A percentile compares a stretch with the other conserved stretches of the same genome.
phyloP scores from a whole-genome alignment of 257 asterid species.

The Jacaranda copaia region DNA sequence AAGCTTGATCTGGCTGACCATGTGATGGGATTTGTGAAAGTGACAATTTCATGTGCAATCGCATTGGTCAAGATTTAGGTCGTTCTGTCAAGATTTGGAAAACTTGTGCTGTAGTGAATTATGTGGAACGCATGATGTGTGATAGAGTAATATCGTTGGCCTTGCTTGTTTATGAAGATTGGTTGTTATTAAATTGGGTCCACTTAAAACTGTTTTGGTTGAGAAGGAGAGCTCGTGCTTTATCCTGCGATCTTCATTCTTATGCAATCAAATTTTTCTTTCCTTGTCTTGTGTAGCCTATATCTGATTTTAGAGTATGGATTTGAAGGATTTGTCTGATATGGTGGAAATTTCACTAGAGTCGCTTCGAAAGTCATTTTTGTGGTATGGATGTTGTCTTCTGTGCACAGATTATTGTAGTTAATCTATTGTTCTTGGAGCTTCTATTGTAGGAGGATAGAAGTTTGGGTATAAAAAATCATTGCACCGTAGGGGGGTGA shows the following conservation, averaged over 20 bases:
- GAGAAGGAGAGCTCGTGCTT: slow-evolving; percentile 21
- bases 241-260: slow-evolving; percentile 26
- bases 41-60: background rate
- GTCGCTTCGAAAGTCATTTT: slow-evolving; percentile 6
- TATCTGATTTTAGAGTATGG: slow-evolving; percentile 31
- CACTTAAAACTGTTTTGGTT: slow-evolving; percentile 33
- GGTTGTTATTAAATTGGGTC: slow-evolving; percentile 31
- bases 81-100: slow-evolving; percentile 21
- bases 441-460: no score
- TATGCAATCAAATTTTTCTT: slow-evolving; percentile 11
- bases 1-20: background rate
- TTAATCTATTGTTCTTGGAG: no score
- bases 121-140: background rate
- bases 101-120: background rate
- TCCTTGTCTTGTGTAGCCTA: slow-evolving; percentile 28
- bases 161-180: slow-evolving; percentile 30
- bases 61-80: slow-evolving; percentile 1
- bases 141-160: background rate
- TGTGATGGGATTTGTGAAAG: slow-evolving; percentile 28
- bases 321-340: background rate
- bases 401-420: no score
- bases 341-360: slow-evolving; percentile 1
- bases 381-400: background rate
- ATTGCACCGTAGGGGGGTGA: no score
- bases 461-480: no score